A percentile compares a stretch with the other conserved stretches of the same genome.
Conservation (phyloP, 2,329 filamentous ascomycete genomes). For the Trichoderma simmonsii region DNA sequence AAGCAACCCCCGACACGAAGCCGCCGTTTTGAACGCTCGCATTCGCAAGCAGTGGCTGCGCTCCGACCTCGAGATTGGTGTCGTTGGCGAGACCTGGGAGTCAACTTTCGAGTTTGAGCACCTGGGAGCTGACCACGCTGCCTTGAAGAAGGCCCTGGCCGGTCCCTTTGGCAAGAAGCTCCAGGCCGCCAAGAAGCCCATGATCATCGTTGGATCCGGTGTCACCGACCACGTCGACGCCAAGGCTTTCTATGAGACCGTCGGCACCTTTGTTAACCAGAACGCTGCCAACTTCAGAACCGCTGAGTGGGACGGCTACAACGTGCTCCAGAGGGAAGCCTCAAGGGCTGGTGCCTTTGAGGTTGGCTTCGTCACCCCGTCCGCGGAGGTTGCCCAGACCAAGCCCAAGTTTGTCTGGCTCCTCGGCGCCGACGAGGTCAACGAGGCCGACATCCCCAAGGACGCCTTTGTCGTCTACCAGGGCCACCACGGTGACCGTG, state of each 20-base stretch:
- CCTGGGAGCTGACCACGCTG: constrained; percentile 72
- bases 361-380: constrained; percentile 89
- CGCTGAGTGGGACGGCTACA: constrained; percentile 94
- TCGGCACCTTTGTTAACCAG: constrained; percentile 91
- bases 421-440: constrained; percentile 89
- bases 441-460: constrained; percentile 82
- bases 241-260: constrained; percentile 87
- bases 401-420: constrained; percentile 96
- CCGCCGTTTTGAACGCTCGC: constrained; percentile 89
- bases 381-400: constrained; percentile 73
- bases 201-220: constrained; percentile 94
- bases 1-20: constrained; percentile 93
- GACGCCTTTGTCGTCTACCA: constrained; percentile 97
- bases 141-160: constrained; percentile 79
- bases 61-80: constrained; percentile 87
- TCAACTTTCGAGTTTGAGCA: constrained; percentile 96
- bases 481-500: constrained; percentile 93
- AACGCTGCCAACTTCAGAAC: constrained; percentile 84
- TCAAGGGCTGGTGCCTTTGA: constrained; percentile 93
- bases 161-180: constrained; percentile 94
- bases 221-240: constrained; percentile 88
- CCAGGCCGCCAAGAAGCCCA: constrained; percentile 79
- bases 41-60: constrained; percentile 98
- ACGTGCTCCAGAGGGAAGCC: constrained; percentile 89
- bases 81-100: constrained; percentile 86